These are phyloP conservation scores for Cystofilobasidium macerans DNA, from an alignment of 768 basidiomycete species.

Conservation along the genomic window DNA sequence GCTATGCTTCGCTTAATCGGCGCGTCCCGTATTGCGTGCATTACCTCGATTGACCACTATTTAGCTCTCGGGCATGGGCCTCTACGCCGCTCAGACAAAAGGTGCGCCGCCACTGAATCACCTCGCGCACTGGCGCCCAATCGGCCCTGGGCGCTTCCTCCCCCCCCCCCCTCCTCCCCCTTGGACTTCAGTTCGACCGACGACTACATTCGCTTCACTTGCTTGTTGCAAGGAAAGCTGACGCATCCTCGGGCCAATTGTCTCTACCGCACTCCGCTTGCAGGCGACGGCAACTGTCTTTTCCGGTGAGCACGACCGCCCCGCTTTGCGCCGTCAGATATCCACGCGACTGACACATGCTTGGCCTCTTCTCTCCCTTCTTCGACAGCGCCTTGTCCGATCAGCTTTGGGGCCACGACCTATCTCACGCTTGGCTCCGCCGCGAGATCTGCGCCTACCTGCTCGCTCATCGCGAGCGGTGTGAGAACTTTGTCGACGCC, in stretches of 20 bases:
- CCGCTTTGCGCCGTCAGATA: too few species aligned
- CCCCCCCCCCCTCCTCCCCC: too few species aligned
- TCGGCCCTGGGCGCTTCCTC: too few species aligned
- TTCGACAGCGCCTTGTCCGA: conserved; percentile 59
- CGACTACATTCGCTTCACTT: too few species aligned
- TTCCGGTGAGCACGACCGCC: too few species aligned
- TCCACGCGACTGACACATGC: not conserved
- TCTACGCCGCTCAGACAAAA: conserved; percentile 75
- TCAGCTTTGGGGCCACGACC: conserved; percentile 56
- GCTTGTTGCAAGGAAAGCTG: too few species aligned
- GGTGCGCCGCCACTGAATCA: too few species aligned
- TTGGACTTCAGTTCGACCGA: too few species aligned
- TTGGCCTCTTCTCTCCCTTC: not conserved
- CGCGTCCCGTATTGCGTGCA: too few species aligned
- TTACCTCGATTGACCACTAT: not conserved
- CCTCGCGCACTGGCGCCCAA: too few species aligned
- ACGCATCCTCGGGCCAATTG: not conserved
- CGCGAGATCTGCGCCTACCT: conserved; percentile 73
- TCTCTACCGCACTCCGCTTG: not conserved
- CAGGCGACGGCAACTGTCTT: conserved; percentile 70
- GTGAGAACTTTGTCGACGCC: conserved; percentile 77
- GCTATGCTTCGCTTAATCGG: too few species aligned
- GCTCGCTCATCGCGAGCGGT: conserved; percentile 54
- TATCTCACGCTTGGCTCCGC: conserved; percentile 39
- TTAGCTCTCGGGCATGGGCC: conserved; percentile 64